phyloP scores from a whole-genome alignment of 805 yeast species.

The Sugiyamaella chiloensis region DNA sequence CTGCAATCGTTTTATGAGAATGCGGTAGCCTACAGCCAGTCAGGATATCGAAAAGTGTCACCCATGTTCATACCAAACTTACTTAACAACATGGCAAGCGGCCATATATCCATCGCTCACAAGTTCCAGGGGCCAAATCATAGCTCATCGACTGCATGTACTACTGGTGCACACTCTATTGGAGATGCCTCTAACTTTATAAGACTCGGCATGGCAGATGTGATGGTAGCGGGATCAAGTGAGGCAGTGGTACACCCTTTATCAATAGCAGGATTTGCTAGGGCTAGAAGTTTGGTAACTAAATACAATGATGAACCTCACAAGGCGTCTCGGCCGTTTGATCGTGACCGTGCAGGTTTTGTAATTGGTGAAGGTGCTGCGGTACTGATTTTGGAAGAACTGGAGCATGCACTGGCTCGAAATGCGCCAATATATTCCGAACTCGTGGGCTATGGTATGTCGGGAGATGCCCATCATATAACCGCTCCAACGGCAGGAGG shows the following conservation, averaged over 20 bases:
- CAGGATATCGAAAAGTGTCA: slow-evolving; percentile 67
- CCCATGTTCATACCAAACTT: slow-evolving; percentile 85
- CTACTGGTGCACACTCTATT: slow-evolving; percentile 90
- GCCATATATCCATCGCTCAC: slow-evolving; percentile 76
- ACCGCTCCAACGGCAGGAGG: slow-evolving; percentile 88
- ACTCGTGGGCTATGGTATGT: slow-evolving; percentile 80
- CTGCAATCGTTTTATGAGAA: slow-evolving; percentile 69
- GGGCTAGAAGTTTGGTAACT: slow-evolving; percentile 78
- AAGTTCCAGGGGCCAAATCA: slow-evolving; percentile 84
- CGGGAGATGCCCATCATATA: slow-evolving; percentile 90
- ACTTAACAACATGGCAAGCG: slow-evolving; percentile 91
- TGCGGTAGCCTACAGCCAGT: slow-evolving; percentile 45
- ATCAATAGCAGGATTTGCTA: slow-evolving; percentile 84
- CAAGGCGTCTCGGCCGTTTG: slow-evolving; percentile 85
- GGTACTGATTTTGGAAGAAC: slow-evolving; percentile 67
- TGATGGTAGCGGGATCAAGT: slow-evolving; percentile 91
- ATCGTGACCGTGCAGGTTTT: slow-evolving; percentile 72
- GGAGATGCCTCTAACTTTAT: slow-evolving; percentile 91
- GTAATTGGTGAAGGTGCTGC: slow-evolving; percentile 95
- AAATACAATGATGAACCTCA: slow-evolving; percentile 58
- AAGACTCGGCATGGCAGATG: slow-evolving; percentile 73
- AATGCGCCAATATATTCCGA: slow-evolving; percentile 70
- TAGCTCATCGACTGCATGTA: slow-evolving; percentile 90
- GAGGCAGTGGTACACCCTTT: slow-evolving; percentile 86
- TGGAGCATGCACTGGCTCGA: slow-evolving; percentile 68